phyloP scores from a whole-genome alignment of 495 filamentous ascomycete species.

The Hyaloscypha variabilis region DNA sequence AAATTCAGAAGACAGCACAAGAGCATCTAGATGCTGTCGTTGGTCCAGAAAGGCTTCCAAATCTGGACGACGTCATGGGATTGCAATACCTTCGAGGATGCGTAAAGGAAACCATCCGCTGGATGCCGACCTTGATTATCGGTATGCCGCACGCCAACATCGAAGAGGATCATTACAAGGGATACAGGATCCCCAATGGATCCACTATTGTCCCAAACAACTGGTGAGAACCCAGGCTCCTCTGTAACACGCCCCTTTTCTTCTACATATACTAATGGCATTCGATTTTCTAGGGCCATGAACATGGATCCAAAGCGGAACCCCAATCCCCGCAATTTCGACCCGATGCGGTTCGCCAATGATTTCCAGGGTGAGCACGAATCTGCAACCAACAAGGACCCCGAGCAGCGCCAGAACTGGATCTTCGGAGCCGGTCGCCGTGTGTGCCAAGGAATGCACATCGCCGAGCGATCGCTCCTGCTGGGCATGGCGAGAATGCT shows the following conservation, averaged over 20 bases:
- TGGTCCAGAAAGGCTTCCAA: background rate
- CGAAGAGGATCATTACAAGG: background rate
- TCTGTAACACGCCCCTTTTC: too few species aligned
- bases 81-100: background rate
- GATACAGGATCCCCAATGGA: background rate
- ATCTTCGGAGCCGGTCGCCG: background rate
- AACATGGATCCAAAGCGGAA: background rate
- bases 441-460: background rate
- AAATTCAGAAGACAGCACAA: background rate
- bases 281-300: background rate
- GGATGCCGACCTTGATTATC: background rate
- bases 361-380: background rate
- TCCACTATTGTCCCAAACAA: background rate
- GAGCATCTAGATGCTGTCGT: background rate
- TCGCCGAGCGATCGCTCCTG: background rate
- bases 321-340: background rate
- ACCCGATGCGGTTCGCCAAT: background rate
- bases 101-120: background rate
- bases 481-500: background rate
- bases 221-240: background rate
- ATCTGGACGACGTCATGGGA: background rate
- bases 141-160: background rate
- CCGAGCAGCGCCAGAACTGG: background rate
- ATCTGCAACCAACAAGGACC: background rate
- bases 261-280: too few species aligned